Base-by-base conservation (phyloP, 768 basidiomycete species). In the Lactarius quietus region DNA sequence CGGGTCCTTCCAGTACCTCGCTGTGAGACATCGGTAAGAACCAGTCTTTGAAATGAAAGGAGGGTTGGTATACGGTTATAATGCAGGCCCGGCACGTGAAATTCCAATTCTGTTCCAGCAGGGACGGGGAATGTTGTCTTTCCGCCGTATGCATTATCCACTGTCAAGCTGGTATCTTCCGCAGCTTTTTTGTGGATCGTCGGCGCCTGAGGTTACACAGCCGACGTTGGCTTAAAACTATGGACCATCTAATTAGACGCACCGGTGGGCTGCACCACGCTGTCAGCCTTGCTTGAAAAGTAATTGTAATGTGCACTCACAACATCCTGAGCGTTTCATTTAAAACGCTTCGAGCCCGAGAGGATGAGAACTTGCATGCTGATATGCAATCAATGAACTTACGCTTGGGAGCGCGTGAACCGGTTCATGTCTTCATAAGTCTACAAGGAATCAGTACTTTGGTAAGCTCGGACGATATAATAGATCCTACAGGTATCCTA, bases 1-100 rank as follows among this genome's bases (percentile, higher is more conserved):
- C 3, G 85, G 84, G 53, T 85, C 78, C 55, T 81, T 72, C 84
- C 85, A 86, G 70, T 84, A 84, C 36, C 79, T 78, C 36, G 84
- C 84, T 85, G 64, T 18, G 26, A 39, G 26, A 53, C 38, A 3
- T 35, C 5, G 36, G 14, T 63, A 23, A 57, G 57, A 38, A 20
- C 52, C 0, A 26, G 3, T n/a, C 31, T 3, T 28, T 3, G 7
- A n/a, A 18, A 48, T 38, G 31, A 26, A 31, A 35, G 6, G 23
- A 17, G 1, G 20, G 15, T 28, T 9, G 23, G 17, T 57, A 17
- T 72, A 84, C 83, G 82, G 69, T 84, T 84, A 62, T 83, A 79
- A 66, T 84, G 84, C 29, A 84, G 63, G 14, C 77, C 83, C 29
- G 76, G 70, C 3, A 76, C 73, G 67, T 78, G 72, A 18, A 84